phyloP scores from a whole-genome alignment of 148 eudicot genomes.

The Arbutus unedo region DNA sequence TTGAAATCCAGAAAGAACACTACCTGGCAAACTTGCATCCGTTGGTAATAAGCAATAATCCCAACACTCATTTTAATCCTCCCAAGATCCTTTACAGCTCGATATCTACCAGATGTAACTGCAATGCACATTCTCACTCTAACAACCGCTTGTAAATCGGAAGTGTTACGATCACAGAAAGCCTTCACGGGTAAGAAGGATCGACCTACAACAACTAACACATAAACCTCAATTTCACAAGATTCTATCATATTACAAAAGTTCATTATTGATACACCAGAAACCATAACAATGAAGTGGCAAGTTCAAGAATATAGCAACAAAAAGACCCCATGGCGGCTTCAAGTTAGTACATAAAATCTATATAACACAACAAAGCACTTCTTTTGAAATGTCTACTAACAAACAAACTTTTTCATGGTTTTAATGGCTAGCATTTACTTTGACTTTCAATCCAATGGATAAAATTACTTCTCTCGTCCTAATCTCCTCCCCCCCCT shows the following conservation, averaged over 20 bases:
- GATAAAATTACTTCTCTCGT: no score
- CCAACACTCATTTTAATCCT: slow-evolving; percentile 54
- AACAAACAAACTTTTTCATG: no score
- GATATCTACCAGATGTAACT: slow-evolving; percentile 31
- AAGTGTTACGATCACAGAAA: not conserved
- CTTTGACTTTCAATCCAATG: no score
- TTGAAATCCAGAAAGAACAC: not conserved
- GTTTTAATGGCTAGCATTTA: no score
- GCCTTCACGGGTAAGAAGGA: not conserved
- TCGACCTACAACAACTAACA: slow-evolving; percentile 9
- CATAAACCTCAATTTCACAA: slow-evolving; percentile 6
- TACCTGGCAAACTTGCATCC: slow-evolving; percentile 73
- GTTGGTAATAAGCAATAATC: slow-evolving; percentile 54
- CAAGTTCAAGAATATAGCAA: not conserved
- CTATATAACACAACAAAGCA: no score
- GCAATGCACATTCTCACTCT: slow-evolving; percentile 61
- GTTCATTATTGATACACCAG: not conserved
- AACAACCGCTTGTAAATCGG: slow-evolving; percentile 16
- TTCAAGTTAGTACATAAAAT: no score
- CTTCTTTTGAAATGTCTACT: no score
- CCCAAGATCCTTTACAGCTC: slow-evolving; percentile 32
- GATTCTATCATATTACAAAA: not conserved
- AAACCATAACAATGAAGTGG: not conserved
- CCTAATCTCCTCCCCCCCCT: no score
- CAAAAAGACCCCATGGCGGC: not conserved